A percentile compares a stretch with the other conserved stretches of the same genome.
These are phyloP conservation scores for Myxozyma neotropica DNA, from an alignment of 805 yeast species.

Conservation along the genomic window DNA sequence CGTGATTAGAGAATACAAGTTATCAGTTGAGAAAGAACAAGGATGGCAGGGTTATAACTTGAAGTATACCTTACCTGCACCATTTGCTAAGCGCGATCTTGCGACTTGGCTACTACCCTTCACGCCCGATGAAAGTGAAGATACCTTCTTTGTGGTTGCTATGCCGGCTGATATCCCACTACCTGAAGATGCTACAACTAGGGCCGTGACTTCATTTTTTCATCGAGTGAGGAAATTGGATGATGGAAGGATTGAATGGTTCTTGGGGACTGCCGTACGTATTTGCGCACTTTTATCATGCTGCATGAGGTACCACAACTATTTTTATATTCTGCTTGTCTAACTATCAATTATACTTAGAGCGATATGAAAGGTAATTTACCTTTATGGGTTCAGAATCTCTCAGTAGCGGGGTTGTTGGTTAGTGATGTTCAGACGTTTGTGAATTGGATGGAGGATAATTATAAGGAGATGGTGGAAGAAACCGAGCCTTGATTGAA, in stretches of 20 bases:
- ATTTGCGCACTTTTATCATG: neutral
- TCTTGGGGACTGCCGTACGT: slow-evolving; percentile 20
- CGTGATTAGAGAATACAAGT: slow-evolving; percentile 9
- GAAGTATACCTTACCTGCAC: slow-evolving; percentile 26
- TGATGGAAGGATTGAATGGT: slow-evolving; percentile 21
- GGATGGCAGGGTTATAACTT: slow-evolving; percentile 24
- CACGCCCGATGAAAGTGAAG: slow-evolving; percentile 9
- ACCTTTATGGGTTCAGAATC: slow-evolving; percentile 28
- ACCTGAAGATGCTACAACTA: slow-evolving; percentile 22
- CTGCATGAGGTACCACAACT: neutral
- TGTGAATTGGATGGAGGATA: slow-evolving; percentile 26
- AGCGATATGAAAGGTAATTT: slow-evolving; percentile 32
- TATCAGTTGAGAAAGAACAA: neutral
- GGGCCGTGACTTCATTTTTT: slow-evolving; percentile 26
- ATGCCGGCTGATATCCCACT: slow-evolving; percentile 29
- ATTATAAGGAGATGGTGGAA: slow-evolving; percentile 8
- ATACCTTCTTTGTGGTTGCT: slow-evolving; percentile 23
- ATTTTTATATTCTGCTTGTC: neutral
- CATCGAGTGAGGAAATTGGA: slow-evolving; percentile 21
- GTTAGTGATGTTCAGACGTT: slow-evolving; percentile 21
- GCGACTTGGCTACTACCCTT: slow-evolving; percentile 23
- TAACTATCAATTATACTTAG: slow-evolving; percentile 1
- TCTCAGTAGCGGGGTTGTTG: slow-evolving; percentile 25
- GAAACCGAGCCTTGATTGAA: neutral
- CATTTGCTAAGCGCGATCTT: slow-evolving; percentile 28